These are phyloP conservation scores for Skeletonema potamos DNA, from an alignment of 108 stramenopile genomes.

Conservation along the genomic window DNA sequence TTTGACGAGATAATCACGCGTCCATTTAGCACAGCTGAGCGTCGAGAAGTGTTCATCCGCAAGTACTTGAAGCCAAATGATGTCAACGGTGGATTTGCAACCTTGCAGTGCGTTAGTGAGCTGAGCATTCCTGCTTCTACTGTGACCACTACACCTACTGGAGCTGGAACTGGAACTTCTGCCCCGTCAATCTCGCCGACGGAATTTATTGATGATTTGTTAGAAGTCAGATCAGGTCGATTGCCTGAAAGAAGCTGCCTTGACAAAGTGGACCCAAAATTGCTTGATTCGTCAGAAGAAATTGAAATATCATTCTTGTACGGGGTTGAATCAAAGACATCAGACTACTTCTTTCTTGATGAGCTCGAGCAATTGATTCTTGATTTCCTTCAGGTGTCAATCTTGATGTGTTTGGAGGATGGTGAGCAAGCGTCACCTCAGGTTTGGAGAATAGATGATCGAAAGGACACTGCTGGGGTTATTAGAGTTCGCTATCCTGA, in stretches of 20 bases:
- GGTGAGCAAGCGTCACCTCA: slow-evolving; percentile 1
- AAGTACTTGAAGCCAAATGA: not conserved
- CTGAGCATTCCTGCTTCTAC: not conserved
- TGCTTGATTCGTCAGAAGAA: slow-evolving; percentile 5
- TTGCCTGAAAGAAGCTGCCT: not conserved
- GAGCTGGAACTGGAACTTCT: not conserved
- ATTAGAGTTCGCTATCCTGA: slow-evolving; percentile 38
- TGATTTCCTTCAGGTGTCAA: slow-evolving; percentile 25
- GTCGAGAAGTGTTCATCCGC: not conserved
- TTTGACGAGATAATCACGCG: not conserved
- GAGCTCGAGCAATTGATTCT: slow-evolving; percentile 31
- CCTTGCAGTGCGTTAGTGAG: slow-evolving; percentile 2
- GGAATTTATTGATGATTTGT: slow-evolving; percentile 26
- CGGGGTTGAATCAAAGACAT: slow-evolving; percentile 28
- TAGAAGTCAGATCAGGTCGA: slow-evolving; percentile 3
- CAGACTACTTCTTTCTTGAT: not conserved
- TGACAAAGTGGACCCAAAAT: not conserved
- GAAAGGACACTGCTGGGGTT: slow-evolving; percentile 18
- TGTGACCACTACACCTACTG: not conserved
- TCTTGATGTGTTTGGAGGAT: slow-evolving; percentile 24
- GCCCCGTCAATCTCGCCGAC: slow-evolving; percentile 3
- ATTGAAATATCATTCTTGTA: slow-evolving; percentile 37
- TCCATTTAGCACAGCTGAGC: slow-evolving; percentile 4
- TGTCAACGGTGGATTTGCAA: not conserved
- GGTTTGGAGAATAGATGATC: slow-evolving; percentile 9